A percentile compares a stretch with the other conserved stretches of the same genome.
phyloP scores from a whole-genome alignment of 1,284 basidiomycete genomes.

The Moesziomyces parantarcticus region DNA sequence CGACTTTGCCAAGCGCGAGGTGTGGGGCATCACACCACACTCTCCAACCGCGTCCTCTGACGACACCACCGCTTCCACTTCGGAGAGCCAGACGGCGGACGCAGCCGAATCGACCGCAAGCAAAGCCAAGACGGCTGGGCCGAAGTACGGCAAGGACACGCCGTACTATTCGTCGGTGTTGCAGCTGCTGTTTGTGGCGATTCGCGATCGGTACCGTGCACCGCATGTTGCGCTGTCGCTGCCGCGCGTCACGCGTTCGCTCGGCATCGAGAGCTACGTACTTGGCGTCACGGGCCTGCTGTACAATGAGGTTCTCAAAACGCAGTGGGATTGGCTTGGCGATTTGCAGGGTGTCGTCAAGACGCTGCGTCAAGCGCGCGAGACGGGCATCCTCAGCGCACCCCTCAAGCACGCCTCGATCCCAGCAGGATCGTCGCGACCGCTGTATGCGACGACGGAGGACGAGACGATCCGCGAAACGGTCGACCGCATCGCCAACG shows the following conservation, averaged over 20 bases:
- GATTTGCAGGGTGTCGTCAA: slow-evolving; percentile 40
- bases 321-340: slow-evolving; percentile 54
- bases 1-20: slow-evolving; percentile 40
- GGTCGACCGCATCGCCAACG: slow-evolving; percentile 43
- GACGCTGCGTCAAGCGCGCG: slow-evolving; percentile 35
- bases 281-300: slow-evolving; percentile 59
- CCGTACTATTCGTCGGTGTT: slow-evolving; percentile 59
- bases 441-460: slow-evolving; percentile 8
- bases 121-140: neutral
- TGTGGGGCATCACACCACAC: slow-evolving; percentile 31
- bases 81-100: neutral
- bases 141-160: slow-evolving; percentile 50
- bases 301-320: slow-evolving; percentile 59
- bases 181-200: slow-evolving; percentile 55
- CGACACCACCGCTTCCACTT: neutral
- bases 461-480: slow-evolving; percentile 47
- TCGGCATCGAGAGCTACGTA: slow-evolving; percentile 57
- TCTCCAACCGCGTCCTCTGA: neutral
- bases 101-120: neutral
- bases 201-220: slow-evolving; percentile 51
- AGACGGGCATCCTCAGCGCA: slow-evolving; percentile 37
- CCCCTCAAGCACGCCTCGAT: slow-evolving; percentile 4
- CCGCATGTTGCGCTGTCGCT: slow-evolving; percentile 56
- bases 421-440: neutral
- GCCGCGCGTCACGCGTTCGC: slow-evolving; percentile 29